phyloP scores from a whole-genome alignment of 179 eudicot genomes.

The Drosera spatulata region DNA sequence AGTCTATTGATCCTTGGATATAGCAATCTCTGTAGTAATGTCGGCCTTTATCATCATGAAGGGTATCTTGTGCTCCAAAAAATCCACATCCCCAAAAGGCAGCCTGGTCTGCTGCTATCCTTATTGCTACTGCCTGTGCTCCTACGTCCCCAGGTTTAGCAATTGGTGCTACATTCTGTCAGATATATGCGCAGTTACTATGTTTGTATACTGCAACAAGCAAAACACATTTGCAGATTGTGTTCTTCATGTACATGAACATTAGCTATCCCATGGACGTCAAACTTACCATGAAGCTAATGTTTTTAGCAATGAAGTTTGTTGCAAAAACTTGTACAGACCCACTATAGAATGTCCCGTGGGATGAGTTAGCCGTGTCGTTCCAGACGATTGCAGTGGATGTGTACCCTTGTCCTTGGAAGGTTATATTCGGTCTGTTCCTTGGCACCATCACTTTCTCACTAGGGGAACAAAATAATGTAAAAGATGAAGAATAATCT shows the following conservation, averaged over 20 bases:
- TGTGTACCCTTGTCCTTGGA: constrained; percentile 88
- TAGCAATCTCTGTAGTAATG: constrained; percentile 89
- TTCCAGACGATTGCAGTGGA: constrained; percentile 83
- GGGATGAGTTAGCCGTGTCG: constrained; percentile 79
- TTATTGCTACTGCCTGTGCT: constrained; percentile 89
- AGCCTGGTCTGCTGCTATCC: constrained; percentile 64
- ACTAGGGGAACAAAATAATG: constrained; percentile 16
- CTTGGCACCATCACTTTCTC: constrained; percentile 63
- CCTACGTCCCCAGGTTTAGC: constrained; percentile 72
- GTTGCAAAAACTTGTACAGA: constrained; percentile 76
- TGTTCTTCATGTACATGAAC: no score
- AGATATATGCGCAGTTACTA: no score
- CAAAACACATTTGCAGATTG: no score
- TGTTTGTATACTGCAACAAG: no score
- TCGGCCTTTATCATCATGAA: constrained; percentile 85
- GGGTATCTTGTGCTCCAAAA: constrained; percentile 92
- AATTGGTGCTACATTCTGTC: constrained; percentile 80
- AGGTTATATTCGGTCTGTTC: constrained; percentile 72
- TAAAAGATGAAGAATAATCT: background rate
- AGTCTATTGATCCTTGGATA: constrained; percentile 88
- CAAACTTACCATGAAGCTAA: constrained; percentile 69
- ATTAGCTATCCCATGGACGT: no score
- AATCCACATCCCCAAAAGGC: constrained; percentile 96
- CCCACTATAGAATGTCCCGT: constrained; percentile 72
- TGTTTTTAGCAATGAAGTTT: constrained; percentile 83